A percentile compares a stretch with the other conserved stretches of the same genome.
Evolutionary conservation across 192 early-diverging fungal genomes (phyloP).

Genomic region (Dissophora ornata): DNA sequence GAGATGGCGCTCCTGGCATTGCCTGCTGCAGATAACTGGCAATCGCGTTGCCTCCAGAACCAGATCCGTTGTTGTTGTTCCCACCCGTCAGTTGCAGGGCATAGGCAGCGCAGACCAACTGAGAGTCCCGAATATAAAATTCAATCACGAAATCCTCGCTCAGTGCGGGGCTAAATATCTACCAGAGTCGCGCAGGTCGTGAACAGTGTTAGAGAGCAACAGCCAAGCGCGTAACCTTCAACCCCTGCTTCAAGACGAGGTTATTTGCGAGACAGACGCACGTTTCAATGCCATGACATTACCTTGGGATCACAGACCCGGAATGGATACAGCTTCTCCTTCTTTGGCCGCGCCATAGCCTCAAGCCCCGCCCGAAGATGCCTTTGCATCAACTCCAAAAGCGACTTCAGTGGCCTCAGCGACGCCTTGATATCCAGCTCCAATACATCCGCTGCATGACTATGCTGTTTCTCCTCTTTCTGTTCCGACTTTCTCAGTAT

Average conservation of each 20-base stretch:
- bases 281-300: too few species aligned
- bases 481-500: not conserved
- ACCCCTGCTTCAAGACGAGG: too few species aligned
- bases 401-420: constrained; percentile 22
- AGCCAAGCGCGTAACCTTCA: not conserved
- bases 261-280: too few species aligned
- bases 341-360: constrained; percentile 44
- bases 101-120: constrained; percentile 48
- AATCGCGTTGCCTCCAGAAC: constrained; percentile 10
- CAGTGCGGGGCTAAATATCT: constrained; percentile 53
- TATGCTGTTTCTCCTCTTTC: not conserved
- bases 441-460: not conserved
- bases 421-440: constrained; percentile 18
- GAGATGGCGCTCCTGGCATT: constrained; percentile 20
- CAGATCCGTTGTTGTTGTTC: not conserved
- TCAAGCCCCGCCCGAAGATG: constrained; percentile 44
- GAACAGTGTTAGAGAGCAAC: not conserved
- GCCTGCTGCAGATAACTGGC: constrained; percentile 29
- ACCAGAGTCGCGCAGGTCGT: too few species aligned
- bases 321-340: constrained; percentile 46
- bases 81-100: constrained; percentile 43
- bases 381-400: constrained; percentile 27
- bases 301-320: constrained; percentile 52
- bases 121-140: constrained; percentile 43
- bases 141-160: constrained; percentile 53